Percentiles rank a stretch among this genome's conserved stretches.
phyloP scores from a whole-genome alignment of 805 yeast genomes.

The Kuraishia capsulata region DNA sequence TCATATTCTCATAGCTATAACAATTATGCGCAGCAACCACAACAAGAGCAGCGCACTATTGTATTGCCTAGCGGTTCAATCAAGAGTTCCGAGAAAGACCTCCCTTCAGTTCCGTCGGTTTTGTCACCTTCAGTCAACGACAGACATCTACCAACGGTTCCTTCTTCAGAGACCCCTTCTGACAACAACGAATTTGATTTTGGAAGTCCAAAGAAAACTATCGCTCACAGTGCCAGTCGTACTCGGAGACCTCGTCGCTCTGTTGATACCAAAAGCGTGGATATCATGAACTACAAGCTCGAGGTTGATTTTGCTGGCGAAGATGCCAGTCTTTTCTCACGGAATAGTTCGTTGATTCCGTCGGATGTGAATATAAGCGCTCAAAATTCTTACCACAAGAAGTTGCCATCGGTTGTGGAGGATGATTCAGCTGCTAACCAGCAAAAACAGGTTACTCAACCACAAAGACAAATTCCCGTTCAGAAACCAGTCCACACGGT shows the following conservation, averaged over 20 bases:
- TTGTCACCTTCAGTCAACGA: background rate
- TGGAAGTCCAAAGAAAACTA: constrained; percentile 1
- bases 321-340: background rate
- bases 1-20: background rate
- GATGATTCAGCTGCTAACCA: background rate
- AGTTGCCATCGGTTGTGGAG: background rate
- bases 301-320: background rate
- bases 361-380: background rate
- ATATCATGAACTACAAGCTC: background rate
- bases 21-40: background rate
- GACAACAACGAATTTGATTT: background rate
- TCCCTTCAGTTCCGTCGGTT: background rate
- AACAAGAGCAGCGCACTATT: background rate
- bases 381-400: background rate
- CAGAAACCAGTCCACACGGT: background rate
- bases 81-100: too few relatives aligned
- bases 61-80: too few relatives aligned
- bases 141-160: background rate
- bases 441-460: background rate
- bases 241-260: background rate
- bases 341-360: background rate
- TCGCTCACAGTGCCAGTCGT: background rate
- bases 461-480: background rate
- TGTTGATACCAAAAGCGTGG: background rate
- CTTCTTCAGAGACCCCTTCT: background rate